phyloP scores from a whole-genome alignment of 768 basidiomycete species.

The Xerocomus spinulosus region DNA sequence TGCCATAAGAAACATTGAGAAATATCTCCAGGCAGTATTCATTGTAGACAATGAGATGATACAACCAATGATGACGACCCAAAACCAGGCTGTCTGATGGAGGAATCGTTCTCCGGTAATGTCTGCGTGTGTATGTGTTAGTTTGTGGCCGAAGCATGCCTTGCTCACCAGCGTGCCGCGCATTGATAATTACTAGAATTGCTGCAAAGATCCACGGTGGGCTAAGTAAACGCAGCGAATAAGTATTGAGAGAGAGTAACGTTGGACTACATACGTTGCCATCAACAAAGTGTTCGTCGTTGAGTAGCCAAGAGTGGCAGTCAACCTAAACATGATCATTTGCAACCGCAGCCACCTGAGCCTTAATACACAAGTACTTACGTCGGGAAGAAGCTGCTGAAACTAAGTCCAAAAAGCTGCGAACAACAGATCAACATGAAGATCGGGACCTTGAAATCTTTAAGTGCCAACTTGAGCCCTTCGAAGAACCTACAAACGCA shows the following conservation, averaged over 20 bases:
- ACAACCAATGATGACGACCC: slow-evolving; percentile 56
- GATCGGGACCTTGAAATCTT: slow-evolving; percentile 49
- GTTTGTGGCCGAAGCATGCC: background rate
- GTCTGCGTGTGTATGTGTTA: background rate
- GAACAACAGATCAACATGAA: slow-evolving; percentile 52
- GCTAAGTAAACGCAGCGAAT: slow-evolving; percentile 27
- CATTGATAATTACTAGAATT: slow-evolving; percentile 47
- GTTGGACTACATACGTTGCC: slow-evolving; percentile 43
- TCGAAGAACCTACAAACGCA: slow-evolving; percentile 12
- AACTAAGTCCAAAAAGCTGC: slow-evolving; percentile 55
- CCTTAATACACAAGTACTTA: slow-evolving; percentile 16
- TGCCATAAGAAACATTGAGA: slow-evolving; percentile 63
- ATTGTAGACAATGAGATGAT: slow-evolving; percentile 56
- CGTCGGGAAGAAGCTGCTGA: slow-evolving; percentile 58
- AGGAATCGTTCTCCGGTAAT: slow-evolving; percentile 60
- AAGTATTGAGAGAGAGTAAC: background rate
- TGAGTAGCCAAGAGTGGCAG: slow-evolving; percentile 56
- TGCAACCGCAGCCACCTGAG: no score
- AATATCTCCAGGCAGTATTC: slow-evolving; percentile 49
- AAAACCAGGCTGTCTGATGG: slow-evolving; percentile 55
- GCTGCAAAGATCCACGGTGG: slow-evolving; percentile 59
- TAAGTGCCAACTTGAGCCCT: slow-evolving; percentile 46
- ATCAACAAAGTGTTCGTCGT: slow-evolving; percentile 57
- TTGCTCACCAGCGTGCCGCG: slow-evolving; percentile 48
- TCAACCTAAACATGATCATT: slow-evolving; percentile 35